These are phyloP conservation scores for Acorus gramineus DNA, from an alignment of 106 monocot species.

Conservation along the genomic window DNA sequence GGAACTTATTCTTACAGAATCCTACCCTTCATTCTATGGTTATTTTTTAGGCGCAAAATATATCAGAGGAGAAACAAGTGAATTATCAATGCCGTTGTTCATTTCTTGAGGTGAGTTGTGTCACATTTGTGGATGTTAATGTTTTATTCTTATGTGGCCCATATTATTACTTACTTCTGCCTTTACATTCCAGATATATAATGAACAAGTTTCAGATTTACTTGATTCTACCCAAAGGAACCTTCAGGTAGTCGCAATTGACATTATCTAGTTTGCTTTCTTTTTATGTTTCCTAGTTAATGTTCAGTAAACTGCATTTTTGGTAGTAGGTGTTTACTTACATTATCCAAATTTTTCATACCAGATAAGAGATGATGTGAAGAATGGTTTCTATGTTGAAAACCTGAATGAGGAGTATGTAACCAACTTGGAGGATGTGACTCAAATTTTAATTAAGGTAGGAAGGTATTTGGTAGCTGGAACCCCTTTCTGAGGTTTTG, in stretches of 20 bases:
- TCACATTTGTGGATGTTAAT: not conserved
- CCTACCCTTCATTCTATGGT: not conserved
- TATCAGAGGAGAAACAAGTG: constrained; percentile 26
- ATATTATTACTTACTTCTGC: constrained; percentile 1
- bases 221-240: constrained; percentile 75
- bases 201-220: constrained; percentile 73
- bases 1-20: not conserved
- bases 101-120: constrained; percentile 67
- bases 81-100: constrained; percentile 82
- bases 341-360: not conserved
- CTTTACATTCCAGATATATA: constrained; percentile 46
- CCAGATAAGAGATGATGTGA: constrained; percentile 66
- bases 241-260: constrained; percentile 45
- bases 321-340: not conserved
- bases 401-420: constrained; percentile 83
- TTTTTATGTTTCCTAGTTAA: not conserved
- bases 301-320: not conserved
- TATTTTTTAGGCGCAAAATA: constrained; percentile 38
- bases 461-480: not conserved
- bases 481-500: too few species aligned
- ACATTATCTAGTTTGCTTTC: not conserved
- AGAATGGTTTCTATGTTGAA: constrained; percentile 68
- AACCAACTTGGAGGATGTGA: constrained; percentile 63
- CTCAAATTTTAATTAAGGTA: constrained; percentile 77
- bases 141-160: not conserved